A percentile compares a stretch with the other conserved stretches of the same genome.
Evolutionary conservation across 306 rosid species (phyloP).

Genomic region (Hippophae rhamnoides): DNA sequence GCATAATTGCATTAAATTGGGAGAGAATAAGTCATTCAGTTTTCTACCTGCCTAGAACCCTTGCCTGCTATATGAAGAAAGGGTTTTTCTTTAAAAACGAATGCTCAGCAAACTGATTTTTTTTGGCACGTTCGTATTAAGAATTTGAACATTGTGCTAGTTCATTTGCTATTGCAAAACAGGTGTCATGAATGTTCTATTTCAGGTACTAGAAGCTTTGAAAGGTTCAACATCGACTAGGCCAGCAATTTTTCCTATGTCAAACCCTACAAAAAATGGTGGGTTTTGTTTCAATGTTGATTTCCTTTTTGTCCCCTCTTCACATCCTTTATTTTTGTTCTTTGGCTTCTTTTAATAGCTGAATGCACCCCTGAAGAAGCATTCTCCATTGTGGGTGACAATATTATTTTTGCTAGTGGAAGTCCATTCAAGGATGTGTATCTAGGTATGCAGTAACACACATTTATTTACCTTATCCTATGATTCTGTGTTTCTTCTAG

Average conservation of each 20-base stretch:
- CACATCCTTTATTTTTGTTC: slow-evolving; percentile 7
- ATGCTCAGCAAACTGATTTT: background rate
- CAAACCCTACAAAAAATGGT: slow-evolving; percentile 98
- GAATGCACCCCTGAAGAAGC: slow-evolving; percentile 98
- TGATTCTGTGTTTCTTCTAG: background rate
- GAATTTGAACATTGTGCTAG: slow-evolving; percentile 3
- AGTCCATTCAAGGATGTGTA: slow-evolving; percentile 87
- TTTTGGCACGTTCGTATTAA: background rate
- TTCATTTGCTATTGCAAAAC: slow-evolving; percentile 7
- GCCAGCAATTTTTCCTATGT: slow-evolving; percentile 98
- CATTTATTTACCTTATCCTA: background rate
- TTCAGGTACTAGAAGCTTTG: slow-evolving; percentile 84
- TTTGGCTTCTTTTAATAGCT: slow-evolving; percentile 38
- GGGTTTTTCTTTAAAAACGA: background rate
- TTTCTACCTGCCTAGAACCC: too few relatives aligned
- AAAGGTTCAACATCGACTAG: slow-evolving; percentile 92
- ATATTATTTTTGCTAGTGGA: slow-evolving; percentile 92
- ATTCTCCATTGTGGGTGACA: slow-evolving; percentile 82
- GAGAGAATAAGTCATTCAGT: too few relatives aligned
- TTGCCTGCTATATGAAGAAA: too few relatives aligned
- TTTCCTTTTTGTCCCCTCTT: too few relatives aligned
- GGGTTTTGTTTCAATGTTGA: background rate
- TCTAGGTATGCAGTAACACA: slow-evolving; percentile 53
- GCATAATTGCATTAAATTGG: too few relatives aligned
- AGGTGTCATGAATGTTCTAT: slow-evolving; percentile 18